Conservation (phyloP, 345 rosid species). For the Salix caprea region DNA sequence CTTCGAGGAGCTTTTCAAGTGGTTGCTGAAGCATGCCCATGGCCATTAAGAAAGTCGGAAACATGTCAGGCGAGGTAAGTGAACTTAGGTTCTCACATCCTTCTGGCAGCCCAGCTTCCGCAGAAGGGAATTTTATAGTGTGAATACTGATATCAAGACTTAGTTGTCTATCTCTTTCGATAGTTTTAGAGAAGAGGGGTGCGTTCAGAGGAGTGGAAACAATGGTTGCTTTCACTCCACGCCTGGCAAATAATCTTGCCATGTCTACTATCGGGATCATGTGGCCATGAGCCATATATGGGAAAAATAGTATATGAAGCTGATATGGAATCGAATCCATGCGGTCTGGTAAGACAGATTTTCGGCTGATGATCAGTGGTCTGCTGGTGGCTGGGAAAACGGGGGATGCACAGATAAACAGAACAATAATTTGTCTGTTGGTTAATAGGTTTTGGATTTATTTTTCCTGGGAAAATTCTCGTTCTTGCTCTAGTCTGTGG, state of each 20-base stretch:
- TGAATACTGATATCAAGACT: not conserved
- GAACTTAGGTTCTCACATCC: not conserved
- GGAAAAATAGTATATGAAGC: constrained; percentile 7
- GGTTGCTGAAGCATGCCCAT: constrained; percentile 10
- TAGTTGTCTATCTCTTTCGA: not conserved
- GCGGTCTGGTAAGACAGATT: not conserved
- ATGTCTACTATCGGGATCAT: constrained; percentile 12
- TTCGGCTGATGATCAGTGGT: not conserved
- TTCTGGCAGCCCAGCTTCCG: not conserved
- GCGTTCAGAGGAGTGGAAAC: constrained; percentile 5
- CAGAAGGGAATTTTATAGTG: not conserved
- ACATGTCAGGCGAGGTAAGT: not conserved
- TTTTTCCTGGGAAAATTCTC: not conserved
- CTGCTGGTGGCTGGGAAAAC: not conserved
- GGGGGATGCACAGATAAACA: not conserved
- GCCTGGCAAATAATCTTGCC: not conserved
- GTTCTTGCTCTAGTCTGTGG: not conserved
- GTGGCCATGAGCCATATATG: constrained; percentile 10
- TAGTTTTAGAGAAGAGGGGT: not conserved
- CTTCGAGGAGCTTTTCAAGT: constrained; percentile 6
- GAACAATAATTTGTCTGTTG: not conserved
- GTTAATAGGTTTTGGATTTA: not conserved
- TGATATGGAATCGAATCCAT: not conserved
- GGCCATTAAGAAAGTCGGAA: not conserved
- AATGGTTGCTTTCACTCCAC: constrained; percentile 5